phyloP scores from a whole-genome alignment of 306 rosid species.

The Cyclanthera cordifolia region DNA sequence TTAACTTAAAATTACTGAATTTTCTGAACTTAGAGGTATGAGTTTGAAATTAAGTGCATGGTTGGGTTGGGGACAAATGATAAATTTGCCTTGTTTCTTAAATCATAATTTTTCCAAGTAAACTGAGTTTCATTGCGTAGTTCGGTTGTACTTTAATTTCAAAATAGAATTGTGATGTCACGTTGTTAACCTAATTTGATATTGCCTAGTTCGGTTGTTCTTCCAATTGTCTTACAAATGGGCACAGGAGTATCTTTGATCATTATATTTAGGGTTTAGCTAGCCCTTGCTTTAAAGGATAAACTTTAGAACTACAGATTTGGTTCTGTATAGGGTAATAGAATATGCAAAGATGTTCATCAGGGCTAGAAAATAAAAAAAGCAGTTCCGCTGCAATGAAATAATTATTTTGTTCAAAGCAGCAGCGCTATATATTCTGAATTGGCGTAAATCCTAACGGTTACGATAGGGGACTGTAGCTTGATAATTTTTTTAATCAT shows the following conservation, averaged over 20 bases:
- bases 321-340: too few species aligned
- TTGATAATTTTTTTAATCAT: too few species aligned
- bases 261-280: not conserved
- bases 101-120: not conserved
- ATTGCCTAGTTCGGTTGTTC: not conserved
- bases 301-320: not conserved
- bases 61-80: not conserved
- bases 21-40: not conserved
- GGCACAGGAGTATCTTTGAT: not conserved
- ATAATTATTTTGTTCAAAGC: too few species aligned
- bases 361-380: too few species aligned
- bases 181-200: not conserved
- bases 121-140: not conserved
- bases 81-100: not conserved
- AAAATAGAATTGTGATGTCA: not conserved
- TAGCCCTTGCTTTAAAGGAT: not conserved
- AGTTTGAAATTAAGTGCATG: not conserved
- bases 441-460: too few species aligned
- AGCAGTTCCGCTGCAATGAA: too few species aligned
- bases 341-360: too few species aligned
- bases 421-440: too few species aligned
- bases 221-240: not conserved
- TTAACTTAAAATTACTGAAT: not conserved
- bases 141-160: not conserved
- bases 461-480: too few species aligned